phyloP scores from a whole-genome alignment of 495 filamentous ascomycete genomes.

The Talaromyces wortmannii region DNA sequence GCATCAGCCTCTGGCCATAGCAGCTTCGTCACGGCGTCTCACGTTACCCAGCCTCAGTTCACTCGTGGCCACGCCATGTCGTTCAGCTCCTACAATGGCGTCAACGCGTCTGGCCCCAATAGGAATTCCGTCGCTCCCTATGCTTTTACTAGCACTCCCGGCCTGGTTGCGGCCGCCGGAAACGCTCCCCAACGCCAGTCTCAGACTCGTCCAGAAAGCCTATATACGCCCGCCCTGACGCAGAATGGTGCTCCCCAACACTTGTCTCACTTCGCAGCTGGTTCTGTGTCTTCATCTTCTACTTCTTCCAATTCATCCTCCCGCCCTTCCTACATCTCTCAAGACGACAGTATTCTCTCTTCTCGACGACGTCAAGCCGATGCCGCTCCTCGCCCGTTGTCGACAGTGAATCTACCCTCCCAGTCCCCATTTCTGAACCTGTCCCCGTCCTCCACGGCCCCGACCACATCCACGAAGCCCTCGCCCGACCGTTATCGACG shows the following conservation, averaged over 20 bases:
- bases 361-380: conserved; percentile 30
- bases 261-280: conserved; percentile 51
- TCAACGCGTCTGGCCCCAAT: conserved; percentile 51
- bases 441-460: conserved; percentile 32
- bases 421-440: conserved; percentile 34
- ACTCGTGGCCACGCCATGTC: conserved; percentile 49
- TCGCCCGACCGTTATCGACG: conserved; percentile 65
- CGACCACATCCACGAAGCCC: conserved; percentile 48
- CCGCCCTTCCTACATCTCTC: conserved; percentile 31
- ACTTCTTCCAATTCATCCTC: conserved; percentile 33
- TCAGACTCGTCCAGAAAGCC: conserved; percentile 61
- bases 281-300: conserved; percentile 54
- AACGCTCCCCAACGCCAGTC: conserved; percentile 52
- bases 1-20: conserved; percentile 57
- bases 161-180: conserved; percentile 40
- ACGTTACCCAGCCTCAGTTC: conserved; percentile 45
- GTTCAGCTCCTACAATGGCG: conserved; percentile 66
- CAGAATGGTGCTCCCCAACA: conserved; percentile 39
- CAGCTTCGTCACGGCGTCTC: conserved; percentile 31
- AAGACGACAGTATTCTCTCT: conserved; percentile 42
- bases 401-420: conserved; percentile 41
- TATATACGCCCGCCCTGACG: conserved; percentile 47
- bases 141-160: conserved; percentile 74
- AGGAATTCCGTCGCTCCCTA: conserved; percentile 61
- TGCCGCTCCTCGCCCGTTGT: conserved; percentile 41